A percentile compares a stretch with the other conserved stretches of the same genome.
Evolutionary conservation across 1,139 yeast genomes (phyloP).

Genomic region (Yamadazyma diospyri): DNA sequence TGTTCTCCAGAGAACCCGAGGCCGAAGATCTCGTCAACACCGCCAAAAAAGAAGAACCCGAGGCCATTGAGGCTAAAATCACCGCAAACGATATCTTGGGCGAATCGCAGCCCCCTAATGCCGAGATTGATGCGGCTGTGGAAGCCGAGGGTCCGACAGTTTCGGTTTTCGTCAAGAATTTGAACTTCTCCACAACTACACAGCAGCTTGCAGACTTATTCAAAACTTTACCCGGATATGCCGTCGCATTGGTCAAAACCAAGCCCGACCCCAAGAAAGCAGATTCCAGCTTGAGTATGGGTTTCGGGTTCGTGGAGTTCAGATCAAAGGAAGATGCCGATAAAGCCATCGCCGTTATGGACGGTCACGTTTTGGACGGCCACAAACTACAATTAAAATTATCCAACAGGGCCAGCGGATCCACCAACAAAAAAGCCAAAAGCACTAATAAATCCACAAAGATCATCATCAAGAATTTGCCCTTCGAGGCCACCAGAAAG

Average conservation of each 20-base stretch:
- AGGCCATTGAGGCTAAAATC: slow-evolving; percentile 31
- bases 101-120: neutral
- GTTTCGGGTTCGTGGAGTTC: slow-evolving; percentile 95
- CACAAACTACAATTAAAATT: slow-evolving; percentile 86
- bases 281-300: slow-evolving; percentile 78
- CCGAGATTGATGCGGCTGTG: slow-evolving; percentile 21
- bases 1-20: slow-evolving; percentile 62
- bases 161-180: slow-evolving; percentile 86
- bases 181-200: slow-evolving; percentile 77
- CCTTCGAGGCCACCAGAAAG: slow-evolving; percentile 92
- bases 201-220: slow-evolving; percentile 57
- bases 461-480: slow-evolving; percentile 91
- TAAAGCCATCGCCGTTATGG: slow-evolving; percentile 68
- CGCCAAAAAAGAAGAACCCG: slow-evolving; percentile 9
- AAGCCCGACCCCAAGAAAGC: slow-evolving; percentile 82
- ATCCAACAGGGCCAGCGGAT: slow-evolving; percentile 65
- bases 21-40: slow-evolving; percentile 27
- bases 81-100: slow-evolving; percentile 28
- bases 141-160: slow-evolving; percentile 65
- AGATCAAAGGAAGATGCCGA: slow-evolving; percentile 73
- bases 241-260: slow-evolving; percentile 77
- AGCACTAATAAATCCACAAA: slow-evolving; percentile 48
- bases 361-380: slow-evolving; percentile 81
- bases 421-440: slow-evolving; percentile 30
- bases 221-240: slow-evolving; percentile 72